Evolutionary conservation across 2,329 filamentous ascomycete species (phyloP), one percentile per base, ranked within the genome.

Genomic region (Chrysoporthe deuterocubensis): DNA sequence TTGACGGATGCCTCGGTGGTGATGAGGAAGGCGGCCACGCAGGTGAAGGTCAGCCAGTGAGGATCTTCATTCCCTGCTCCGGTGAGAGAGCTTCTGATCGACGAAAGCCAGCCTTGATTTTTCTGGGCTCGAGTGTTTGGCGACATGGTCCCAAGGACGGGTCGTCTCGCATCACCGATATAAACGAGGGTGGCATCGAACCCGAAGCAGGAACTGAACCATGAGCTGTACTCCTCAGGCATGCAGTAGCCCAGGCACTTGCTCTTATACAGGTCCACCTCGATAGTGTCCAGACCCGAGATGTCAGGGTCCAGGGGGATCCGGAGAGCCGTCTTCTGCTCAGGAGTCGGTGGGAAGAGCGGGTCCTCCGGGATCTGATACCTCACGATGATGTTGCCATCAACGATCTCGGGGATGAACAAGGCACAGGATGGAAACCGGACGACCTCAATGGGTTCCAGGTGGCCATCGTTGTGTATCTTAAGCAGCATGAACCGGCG

Each of bases 1-100:
- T 83, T 78, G n/a, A 94, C 84, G 1, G 92, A 96, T 2, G 87
- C 85, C 69, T 89, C 84, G 0, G 89, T 92, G 5, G 90, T 84
- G 34, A 97, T 78, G 16, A 97, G 85, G 76, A 91, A 92, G 0
- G 92, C 90, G 1, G 92, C 92, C 71, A 87, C 87, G 77, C 96
- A 92, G 50, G 89, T 87, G 78, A 95, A 96, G 2, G 86, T 87
- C 56, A 95, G 83, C 74, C 81, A 85, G 46, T 83, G 80, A 14
- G 81, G 75, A 14, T 83, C 77, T 9, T 73, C 46, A 5, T 68
- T 69, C 18, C 5, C 62, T 13, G 59, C 70, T 40, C 59, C 66
- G 64, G 32, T 75, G 48, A 83, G 65, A 67, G 76, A 80, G 62
- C 73, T 77, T 43, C 74, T 72, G 50, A 81, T 71, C 40, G 72